phyloP scores from a whole-genome alignment of 2,329 filamentous ascomycete species.

The Didymella arachidicola region DNA sequence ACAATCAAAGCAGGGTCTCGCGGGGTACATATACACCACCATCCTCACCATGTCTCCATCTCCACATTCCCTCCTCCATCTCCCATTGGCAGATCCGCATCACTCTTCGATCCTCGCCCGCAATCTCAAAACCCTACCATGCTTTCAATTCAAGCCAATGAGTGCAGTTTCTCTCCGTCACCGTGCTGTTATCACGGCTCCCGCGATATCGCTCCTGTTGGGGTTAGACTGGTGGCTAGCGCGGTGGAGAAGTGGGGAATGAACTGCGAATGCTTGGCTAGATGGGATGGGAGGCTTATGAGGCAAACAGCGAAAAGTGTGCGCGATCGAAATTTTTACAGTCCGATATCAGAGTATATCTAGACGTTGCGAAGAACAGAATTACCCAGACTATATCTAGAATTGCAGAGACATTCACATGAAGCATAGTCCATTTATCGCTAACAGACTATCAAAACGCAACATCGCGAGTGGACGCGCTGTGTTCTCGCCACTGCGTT shows the following conservation, averaged over 20 bases:
- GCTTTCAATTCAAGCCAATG: slow-evolving; percentile 23
- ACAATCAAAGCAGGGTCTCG: slow-evolving; percentile 7
- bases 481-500: too few species aligned
- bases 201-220: slow-evolving; percentile 6
- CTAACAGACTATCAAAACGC: too few species aligned
- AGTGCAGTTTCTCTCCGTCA: slow-evolving; percentile 5
- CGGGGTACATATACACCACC: slow-evolving; percentile 15
- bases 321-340: too few species aligned
- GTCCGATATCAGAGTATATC: too few species aligned
- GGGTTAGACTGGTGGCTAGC: slow-evolving; percentile 2
- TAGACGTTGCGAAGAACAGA: too few species aligned
- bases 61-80: too few species aligned
- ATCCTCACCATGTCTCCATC: neutral
- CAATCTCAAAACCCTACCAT: neutral
- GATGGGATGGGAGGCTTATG: too few species aligned
- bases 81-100: slow-evolving; percentile 14
- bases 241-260: neutral
- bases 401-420: too few species aligned
- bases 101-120: neutral
- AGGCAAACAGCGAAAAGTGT: too few species aligned
- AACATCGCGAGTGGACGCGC: too few species aligned
- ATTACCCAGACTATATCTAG: too few species aligned
- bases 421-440: too few species aligned
- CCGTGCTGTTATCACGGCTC: slow-evolving; percentile 7
- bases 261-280: neutral